Evolutionary conservation across 148 eudicot genomes (phyloP).

Genomic region (Pharnaceum exiguum): DNA sequence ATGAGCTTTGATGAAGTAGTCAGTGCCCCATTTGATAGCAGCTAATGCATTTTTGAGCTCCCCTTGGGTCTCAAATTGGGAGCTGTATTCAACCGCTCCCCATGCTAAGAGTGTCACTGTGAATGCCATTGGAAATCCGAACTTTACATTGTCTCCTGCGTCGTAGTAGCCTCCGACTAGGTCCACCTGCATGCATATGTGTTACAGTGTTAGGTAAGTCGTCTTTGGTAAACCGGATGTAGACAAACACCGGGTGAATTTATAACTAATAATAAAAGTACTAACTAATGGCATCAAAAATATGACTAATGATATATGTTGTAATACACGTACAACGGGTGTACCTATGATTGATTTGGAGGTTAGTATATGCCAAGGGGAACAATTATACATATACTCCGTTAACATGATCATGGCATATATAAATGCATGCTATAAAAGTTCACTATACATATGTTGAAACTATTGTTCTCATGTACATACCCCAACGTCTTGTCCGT

Average conservation of each 20-base stretch:
- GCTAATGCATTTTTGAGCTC: constrained; percentile 35
- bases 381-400: too few species aligned
- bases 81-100: constrained; percentile 39
- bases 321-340: too few species aligned
- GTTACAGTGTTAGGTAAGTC: too few species aligned
- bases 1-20: constrained; percentile 55
- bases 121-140: constrained; percentile 45
- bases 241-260: too few species aligned
- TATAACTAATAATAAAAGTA: neutral
- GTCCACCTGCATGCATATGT: constrained; percentile 29
- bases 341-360: too few species aligned
- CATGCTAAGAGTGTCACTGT: constrained; percentile 47
- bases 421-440: too few species aligned
- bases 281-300: neutral
- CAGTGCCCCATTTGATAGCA: constrained; percentile 61
- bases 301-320: neutral
- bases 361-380: too few species aligned
- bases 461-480: too few species aligned
- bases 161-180: constrained; percentile 53
- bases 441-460: too few species aligned
- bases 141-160: constrained; percentile 53
- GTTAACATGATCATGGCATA: too few species aligned
- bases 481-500: constrained; percentile 23
- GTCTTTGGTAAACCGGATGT: too few species aligned
- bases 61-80: constrained; percentile 12